These are phyloP conservation scores for Rhizophora mangle DNA, from an alignment of 345 rosid genomes.

Conservation along the genomic window DNA sequence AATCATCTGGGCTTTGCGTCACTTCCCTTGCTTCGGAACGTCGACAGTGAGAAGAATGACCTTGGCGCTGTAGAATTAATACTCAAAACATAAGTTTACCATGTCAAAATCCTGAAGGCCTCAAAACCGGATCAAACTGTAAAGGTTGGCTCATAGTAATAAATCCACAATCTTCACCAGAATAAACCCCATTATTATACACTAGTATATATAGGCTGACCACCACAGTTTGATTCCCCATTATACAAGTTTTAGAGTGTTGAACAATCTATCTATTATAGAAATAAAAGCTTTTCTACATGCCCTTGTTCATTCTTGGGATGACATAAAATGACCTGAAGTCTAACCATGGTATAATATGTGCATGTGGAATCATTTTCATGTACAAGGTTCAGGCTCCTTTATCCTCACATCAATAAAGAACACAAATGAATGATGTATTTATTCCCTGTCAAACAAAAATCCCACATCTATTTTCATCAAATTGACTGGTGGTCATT, in stretches of 20 bases:
- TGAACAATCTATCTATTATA: slow-evolving; percentile 1
- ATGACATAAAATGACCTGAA: no score
- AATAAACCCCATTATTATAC: no score
- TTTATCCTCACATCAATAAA: no score
- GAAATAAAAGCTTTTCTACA: not conserved
- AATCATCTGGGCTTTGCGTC: slow-evolving; percentile 55
- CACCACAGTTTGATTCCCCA: no score
- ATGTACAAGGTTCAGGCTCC: no score
- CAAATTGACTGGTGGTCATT: not conserved
- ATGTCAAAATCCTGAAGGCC: not conserved
- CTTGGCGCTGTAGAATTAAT: slow-evolving; percentile 65
- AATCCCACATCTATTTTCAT: not conserved
- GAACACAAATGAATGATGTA: no score
- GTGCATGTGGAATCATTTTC: no score
- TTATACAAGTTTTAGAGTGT: not conserved
- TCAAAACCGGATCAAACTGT: not conserved
- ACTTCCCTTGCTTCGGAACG: slow-evolving; percentile 91
- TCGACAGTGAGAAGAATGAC: slow-evolving; percentile 93
- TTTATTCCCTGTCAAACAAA: no score
- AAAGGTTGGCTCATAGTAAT: not conserved
- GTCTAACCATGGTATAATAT: no score
- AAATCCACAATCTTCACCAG: no score
- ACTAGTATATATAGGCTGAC: no score
- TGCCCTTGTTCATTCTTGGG: not conserved
- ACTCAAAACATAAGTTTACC: slow-evolving; percentile 2